Evolutionary conservation across 2,329 filamentous ascomycete species (phyloP), one percentile per base, ranked within the genome.

Genomic region (Nigrograna mackinnonii): DNA sequence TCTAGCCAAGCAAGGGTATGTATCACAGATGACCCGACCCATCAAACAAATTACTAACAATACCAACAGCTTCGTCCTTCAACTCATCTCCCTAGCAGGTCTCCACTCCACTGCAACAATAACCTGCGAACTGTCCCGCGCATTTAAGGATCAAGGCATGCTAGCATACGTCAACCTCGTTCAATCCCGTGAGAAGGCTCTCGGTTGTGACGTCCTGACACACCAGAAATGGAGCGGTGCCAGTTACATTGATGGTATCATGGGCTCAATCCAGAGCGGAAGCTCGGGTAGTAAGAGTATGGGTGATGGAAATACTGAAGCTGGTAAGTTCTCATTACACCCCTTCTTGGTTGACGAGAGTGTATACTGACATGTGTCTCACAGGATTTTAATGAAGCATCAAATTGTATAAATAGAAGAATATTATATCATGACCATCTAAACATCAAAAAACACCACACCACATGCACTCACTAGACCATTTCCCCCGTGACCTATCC

Each of bases 121-220:
- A 32, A 83, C 80, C 1, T 76, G 84, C 44, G 89, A 96, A 72
- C 78, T 99, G 14, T 87, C 90, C 7, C 82, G 82, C 46, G 81
- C 77, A 5, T 99, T 95, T 76, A 95, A 90, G 75, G 81, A 84
- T 12, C 87, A 96, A 41, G 94, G 94, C 41, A 99, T 99, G 94
- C 79, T 94, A 60, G 92, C 94, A 1, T 99, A 99, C 62, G 94
- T 97, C n/a, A 88, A 96, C 45, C 74, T 96, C 1, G 85, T 99
- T 28, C 94, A 99, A 71, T 79, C 84, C 39, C 79, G 85, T 28
- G 94, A 99, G 73, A 96, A 96, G 78, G 91, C 95, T 52, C 73
- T 92, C 1, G 88, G 87, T 12, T 91, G 90, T 44, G 91, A 96
- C 58, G 91, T 96, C n/a, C 75, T 96, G 51, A 96, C 90, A 28